Base-by-base conservation (phyloP, 495 filamentous ascomycete species). In the Amphirosellinia nigrospora region DNA sequence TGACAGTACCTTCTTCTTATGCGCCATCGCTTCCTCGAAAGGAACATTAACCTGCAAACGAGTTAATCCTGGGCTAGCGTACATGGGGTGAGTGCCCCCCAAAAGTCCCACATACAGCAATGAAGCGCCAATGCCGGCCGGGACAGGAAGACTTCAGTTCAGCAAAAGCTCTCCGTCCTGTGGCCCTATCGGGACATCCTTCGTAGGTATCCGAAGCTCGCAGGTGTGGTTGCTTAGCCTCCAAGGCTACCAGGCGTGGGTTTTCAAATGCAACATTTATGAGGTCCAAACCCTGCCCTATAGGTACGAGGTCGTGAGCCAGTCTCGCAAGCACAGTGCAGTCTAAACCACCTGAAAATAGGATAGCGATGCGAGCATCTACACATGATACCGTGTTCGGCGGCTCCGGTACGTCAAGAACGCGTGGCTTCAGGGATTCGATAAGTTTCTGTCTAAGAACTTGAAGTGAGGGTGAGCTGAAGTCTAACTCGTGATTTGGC, bases 251-350 rank as follows among this genome's bases (percentile, higher is more conserved):
- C 39, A 71, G 88, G 26, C 95, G 87, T 0, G 93, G 93, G 74
- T 99, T 99, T 77, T 99, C 92, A 73, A 99, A 99, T 0, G 94
- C 96, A 52, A 99, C 94, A 72, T 99, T 99, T 23, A 98, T 85
- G 0, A 99, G 86, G 75, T 98, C 94, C 69, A 99, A 91, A 7
- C 83, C 81, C 70, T 96, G 88, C 6, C 84, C 76, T 2, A 75
- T 28, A 0, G 93, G 92, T 10, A 97, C 78, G 28, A 94, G 79
- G 34, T 97, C 92, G 72, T 98, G 94, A n/a, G 86, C 82, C 30
- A 98, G 78, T 61, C 94, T 86, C 15, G 96, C 95, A 32, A 99
- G 84, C 0, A 97, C 80, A 3, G 94, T 94, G 78, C 96, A 98
- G 77, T 99, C 96, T 10, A 99, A 84, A 0, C 96, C 96, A 6